Percentiles rank a stretch among this genome's conserved stretches.
phyloP scores from a whole-genome alignment of 208 protist species.

The Sergeia podlipaevii region DNA sequence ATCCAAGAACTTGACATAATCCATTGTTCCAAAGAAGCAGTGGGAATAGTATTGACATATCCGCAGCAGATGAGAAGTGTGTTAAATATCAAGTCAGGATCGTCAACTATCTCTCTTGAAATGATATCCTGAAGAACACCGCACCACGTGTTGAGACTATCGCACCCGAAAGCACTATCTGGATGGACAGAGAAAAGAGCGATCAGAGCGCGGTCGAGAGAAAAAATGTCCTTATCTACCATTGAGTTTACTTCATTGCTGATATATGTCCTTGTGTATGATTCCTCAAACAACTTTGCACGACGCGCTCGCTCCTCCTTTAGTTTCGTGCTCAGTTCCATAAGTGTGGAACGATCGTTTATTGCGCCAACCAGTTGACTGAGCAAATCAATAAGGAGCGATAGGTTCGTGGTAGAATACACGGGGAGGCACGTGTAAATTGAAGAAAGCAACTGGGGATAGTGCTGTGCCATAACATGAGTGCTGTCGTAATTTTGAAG shows the following conservation, averaged over 20 bases:
- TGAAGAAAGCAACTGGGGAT: conserved; percentile 26
- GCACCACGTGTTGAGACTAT: conserved; percentile 50
- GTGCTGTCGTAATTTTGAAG: conserved; percentile 32
- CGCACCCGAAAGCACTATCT: conserved; percentile 28
- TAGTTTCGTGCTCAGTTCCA: conserved; percentile 28
- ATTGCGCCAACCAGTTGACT: conserved; percentile 14
- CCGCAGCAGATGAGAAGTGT: conserved; percentile 45
- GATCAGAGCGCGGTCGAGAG: conserved; percentile 63
- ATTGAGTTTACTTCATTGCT: conserved; percentile 46
- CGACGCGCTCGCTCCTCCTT: conserved; percentile 34
- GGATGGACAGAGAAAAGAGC: conserved; percentile 36
- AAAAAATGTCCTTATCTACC: conserved; percentile 84
- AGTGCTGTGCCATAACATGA: conserved; percentile 14
- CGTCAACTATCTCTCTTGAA: conserved; percentile 44
- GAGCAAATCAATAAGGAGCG: conserved; percentile 57
- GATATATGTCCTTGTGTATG: conserved; percentile 59
- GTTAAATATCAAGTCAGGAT: conserved; percentile 54
- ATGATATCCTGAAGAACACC: conserved; percentile 55
- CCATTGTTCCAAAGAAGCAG: conserved; percentile 41
- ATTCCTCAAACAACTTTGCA: conserved; percentile 53
- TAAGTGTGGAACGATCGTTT: conserved; percentile 11
- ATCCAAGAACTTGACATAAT: conserved; percentile 27
- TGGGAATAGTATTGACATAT: conserved; percentile 48
- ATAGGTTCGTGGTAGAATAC: conserved; percentile 73
- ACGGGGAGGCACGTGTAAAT: conserved; percentile 56